phyloP scores from a whole-genome alignment of 1,284 basidiomycete genomes.

The Bjerkandera adusta region DNA sequence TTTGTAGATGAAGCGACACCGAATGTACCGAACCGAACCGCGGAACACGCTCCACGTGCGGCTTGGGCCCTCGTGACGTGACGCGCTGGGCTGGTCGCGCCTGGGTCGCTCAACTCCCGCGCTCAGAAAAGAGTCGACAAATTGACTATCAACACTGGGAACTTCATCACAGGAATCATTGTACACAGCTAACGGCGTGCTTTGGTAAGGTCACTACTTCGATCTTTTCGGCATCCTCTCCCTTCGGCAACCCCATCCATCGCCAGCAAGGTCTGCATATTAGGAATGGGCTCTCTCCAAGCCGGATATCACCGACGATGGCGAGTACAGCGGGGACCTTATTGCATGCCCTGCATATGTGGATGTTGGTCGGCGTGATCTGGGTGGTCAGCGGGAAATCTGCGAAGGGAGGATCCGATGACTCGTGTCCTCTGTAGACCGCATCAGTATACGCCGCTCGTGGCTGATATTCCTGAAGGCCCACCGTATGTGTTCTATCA shows the following conservation, averaged over 20 bases:
- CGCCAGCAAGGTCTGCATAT: slow-evolving; percentile 73
- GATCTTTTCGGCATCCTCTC: slow-evolving; percentile 36
- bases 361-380: slow-evolving; percentile 56
- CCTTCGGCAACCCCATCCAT: slow-evolving; percentile 54
- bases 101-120: too few relatives aligned
- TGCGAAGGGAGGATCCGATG: slow-evolving; percentile 44
- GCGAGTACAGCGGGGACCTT: slow-evolving; percentile 68
- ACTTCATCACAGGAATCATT: too few relatives aligned
- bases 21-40: too few relatives aligned
- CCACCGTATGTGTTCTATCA: slow-evolving; percentile 72
- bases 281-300: slow-evolving; percentile 74
- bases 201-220: slow-evolving; percentile 51
- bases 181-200: slow-evolving; percentile 36
- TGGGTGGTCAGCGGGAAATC: slow-evolving; percentile 68
- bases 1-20: too few relatives aligned
- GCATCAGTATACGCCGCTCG: neutral
- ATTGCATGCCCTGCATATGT: slow-evolving; percentile 63
- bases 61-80: too few relatives aligned
- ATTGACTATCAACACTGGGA: too few relatives aligned
- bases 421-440: slow-evolving; percentile 51
- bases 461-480: slow-evolving; percentile 12
- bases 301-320: slow-evolving; percentile 63
- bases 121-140: too few relatives aligned
- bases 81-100: too few relatives aligned
- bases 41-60: too few relatives aligned